Conservation (phyloP, 2,329 filamentous ascomycete genomes). For the Aphanoascus verrucosus region DNA sequence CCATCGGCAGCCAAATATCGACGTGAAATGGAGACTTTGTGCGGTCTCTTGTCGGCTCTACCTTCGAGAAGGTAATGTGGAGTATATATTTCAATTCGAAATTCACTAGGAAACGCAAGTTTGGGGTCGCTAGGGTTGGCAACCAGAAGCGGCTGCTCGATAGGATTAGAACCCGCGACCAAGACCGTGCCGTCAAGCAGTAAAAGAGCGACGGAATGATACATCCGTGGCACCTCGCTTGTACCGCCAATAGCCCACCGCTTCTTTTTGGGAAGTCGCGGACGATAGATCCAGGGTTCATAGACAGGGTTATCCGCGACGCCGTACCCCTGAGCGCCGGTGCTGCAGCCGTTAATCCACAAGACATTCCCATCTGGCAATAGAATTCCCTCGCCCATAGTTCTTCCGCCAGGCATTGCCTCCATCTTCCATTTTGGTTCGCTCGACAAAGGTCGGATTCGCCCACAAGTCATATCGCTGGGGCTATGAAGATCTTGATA, state of each 20-base stretch:
- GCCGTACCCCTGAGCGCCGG: slow-evolving; percentile 51
- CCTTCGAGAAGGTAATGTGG: slow-evolving; percentile 49
- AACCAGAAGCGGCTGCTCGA: slow-evolving; percentile 45
- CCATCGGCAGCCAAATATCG: slow-evolving; percentile 37
- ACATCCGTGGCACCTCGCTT: slow-evolving; percentile 42
- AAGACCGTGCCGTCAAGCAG: slow-evolving; percentile 51
- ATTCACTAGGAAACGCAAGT: slow-evolving; percentile 45
- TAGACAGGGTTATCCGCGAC: slow-evolving; percentile 45
- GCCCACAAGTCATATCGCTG: slow-evolving; percentile 49
- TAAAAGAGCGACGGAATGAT: slow-evolving; percentile 51
- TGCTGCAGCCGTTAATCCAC: slow-evolving; percentile 49
- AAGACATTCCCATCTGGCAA: slow-evolving; percentile 51
- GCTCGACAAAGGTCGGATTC: slow-evolving; percentile 42
- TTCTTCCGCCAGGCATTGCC: slow-evolving; percentile 47
- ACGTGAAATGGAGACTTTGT: slow-evolving; percentile 37
- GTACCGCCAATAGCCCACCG: slow-evolving; percentile 39
- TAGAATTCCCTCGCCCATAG: slow-evolving; percentile 51
- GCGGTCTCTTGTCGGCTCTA: slow-evolving; percentile 41
- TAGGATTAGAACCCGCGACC: slow-evolving; percentile 51
- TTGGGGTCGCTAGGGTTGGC: slow-evolving; percentile 35
- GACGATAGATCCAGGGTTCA: slow-evolving; percentile 49
- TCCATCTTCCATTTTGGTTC: slow-evolving; percentile 48
- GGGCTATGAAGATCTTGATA: slow-evolving; percentile 50
- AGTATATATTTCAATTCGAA: slow-evolving; percentile 51
- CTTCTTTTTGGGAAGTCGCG: slow-evolving; percentile 40